Percentiles rank a stretch among this genome's conserved stretches.
Conservation (phyloP, 2,329 filamentous ascomycete species). For the Penicillium sp. region DNA sequence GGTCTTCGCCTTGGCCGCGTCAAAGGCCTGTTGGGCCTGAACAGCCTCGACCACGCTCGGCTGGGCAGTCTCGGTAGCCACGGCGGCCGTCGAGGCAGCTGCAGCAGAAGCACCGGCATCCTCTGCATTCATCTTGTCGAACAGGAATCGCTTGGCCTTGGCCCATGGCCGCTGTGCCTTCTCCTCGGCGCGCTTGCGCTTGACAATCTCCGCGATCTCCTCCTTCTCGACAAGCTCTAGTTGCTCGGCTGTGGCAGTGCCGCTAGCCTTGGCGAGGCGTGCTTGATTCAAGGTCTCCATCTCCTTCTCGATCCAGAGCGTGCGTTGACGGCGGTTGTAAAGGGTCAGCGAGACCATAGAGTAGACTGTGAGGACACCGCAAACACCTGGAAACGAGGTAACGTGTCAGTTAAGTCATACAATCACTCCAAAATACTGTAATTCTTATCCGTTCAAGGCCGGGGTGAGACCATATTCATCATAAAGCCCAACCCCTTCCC, state of each 20-base stretch:
- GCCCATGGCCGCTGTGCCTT: conserved; percentile 45
- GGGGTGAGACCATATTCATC: not conserved
- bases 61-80: conserved; percentile 21
- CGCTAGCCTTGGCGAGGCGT: conserved; percentile 45
- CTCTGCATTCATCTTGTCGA: conserved; percentile 45
- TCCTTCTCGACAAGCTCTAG: conserved; percentile 51
- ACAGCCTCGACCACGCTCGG: conserved; percentile 41
- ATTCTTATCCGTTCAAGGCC: not conserved
- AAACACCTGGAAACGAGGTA: conserved; percentile 52
- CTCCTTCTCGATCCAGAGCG: conserved; percentile 62
- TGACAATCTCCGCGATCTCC: conserved; percentile 47
- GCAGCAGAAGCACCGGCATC: conserved; percentile 26
- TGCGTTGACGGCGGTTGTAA: conserved; percentile 67
- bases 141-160: conserved; percentile 43
- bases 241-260: conserved; percentile 46
- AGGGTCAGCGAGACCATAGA: conserved; percentile 68
- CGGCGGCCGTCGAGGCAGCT: conserved; percentile 8
- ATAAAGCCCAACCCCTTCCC: conserved; percentile 1
- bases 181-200: conserved; percentile 45
- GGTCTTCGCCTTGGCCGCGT: conserved; percentile 31
- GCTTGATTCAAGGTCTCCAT: conserved; percentile 48
- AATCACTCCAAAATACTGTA: not conserved
- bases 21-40: conserved; percentile 42
- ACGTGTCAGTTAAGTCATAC: not conserved
- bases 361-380: conserved; percentile 64